These are phyloP conservation scores for Tulasnella sp. DNA, from an alignment of 768 basidiomycete genomes.

Conservation along the genomic window DNA sequence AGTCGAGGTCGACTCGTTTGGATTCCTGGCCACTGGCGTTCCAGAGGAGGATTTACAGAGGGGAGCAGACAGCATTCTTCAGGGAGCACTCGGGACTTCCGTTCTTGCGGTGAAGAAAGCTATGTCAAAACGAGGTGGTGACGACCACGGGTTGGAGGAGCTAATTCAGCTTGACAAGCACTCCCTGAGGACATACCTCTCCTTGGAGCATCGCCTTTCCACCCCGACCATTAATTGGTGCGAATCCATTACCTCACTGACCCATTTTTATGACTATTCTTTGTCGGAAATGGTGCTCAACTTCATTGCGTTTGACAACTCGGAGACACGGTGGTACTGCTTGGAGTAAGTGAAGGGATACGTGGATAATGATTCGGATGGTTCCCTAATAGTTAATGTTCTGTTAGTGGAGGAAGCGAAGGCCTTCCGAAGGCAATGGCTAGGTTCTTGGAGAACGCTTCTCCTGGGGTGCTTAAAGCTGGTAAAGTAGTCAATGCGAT, in stretches of 20 bases:
- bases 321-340: background rate
- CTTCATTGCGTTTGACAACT: background rate
- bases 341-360: background rate
- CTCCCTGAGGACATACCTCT: background rate
- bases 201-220: background rate
- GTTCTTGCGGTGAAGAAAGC: background rate
- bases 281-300: conserved; percentile 21
- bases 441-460: background rate
- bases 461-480: background rate
- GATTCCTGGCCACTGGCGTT: background rate
- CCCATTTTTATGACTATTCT: background rate
- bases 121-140: background rate
- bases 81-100: background rate
- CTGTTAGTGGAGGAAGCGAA: background rate
- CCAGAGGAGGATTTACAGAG: background rate
- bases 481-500: background rate
- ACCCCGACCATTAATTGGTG: conserved; percentile 17
- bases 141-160: background rate
- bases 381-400: background rate
- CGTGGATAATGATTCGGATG: background rate
- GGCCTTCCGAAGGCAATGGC: background rate
- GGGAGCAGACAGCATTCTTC: background rate
- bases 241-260: background rate
- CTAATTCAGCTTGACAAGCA: conserved; percentile 16
- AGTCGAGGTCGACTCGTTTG: background rate